These are phyloP conservation scores for Cytospora leucostoma DNA, from an alignment of 2,329 filamentous ascomycete genomes.

Conservation along the genomic window DNA sequence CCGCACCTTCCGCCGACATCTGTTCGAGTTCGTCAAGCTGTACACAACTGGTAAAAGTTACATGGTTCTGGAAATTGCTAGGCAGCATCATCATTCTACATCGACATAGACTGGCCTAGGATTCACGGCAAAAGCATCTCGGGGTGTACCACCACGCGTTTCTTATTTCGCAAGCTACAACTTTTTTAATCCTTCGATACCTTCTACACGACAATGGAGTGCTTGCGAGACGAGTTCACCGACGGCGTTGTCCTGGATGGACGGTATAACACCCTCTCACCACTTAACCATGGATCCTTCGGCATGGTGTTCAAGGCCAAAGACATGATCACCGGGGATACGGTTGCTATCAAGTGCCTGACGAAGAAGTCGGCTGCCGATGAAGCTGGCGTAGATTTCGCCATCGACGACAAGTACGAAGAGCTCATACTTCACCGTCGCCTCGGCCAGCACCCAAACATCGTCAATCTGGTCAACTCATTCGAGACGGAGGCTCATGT, in stretches of 20 bases:
- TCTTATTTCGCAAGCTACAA: conserved; percentile 33
- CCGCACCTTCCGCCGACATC: conserved; percentile 16
- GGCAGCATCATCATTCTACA: conserved; percentile 28
- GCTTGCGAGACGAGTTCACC: conserved; percentile 80
- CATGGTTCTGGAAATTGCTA: conserved; percentile 10
- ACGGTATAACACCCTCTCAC: conserved; percentile 87
- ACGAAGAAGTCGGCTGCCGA: conserved; percentile 73
- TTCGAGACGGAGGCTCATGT: conserved; percentile 91
- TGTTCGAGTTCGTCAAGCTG: conserved; percentile 6
- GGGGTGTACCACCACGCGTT: conserved; percentile 32
- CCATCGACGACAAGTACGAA: conserved; percentile 80
- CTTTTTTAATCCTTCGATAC: conserved; percentile 30
- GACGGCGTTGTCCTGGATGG: conserved; percentile 80
- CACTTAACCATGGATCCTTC: conserved; percentile 97
- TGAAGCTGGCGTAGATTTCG: conserved; percentile 63
- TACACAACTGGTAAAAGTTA: conserved; percentile 25
- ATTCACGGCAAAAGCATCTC: conserved; percentile 22
- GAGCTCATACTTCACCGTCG: conserved; percentile 78
- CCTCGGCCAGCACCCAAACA: conserved; percentile 80
- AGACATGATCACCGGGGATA: conserved; percentile 73
- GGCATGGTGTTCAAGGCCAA: conserved; percentile 96
- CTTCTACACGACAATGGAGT: conserved; percentile 64
- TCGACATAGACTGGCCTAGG: conserved; percentile 28
- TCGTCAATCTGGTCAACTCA: conserved; percentile 87
- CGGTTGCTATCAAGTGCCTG: conserved; percentile 94